Evolutionary conservation across 1,139 yeast genomes (phyloP), one percentile per base, ranked within the genome.

Genomic region (Hyphopichia pseudoburtonii): DNA sequence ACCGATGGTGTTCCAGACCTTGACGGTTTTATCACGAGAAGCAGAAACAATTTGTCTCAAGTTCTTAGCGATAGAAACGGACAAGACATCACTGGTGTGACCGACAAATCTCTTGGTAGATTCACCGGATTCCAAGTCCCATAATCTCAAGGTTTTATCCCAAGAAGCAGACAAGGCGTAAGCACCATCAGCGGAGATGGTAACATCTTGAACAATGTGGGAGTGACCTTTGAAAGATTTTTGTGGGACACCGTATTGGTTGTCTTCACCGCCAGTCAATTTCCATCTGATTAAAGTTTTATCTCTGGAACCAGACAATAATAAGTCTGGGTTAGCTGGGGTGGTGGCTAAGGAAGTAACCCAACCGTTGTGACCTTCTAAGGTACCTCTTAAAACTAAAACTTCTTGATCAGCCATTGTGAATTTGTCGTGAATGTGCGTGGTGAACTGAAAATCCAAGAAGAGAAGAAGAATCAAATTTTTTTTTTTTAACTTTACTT

Each of bases 1-100:
- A 81, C 98, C 99, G 66, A 89, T 80, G 77, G 96, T 88, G 86
- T 94, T 90, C 98, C 98, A 92, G 76, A 92, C 90, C 82, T 88
- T 90, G 76, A 92, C 90, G 73, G 97, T 86, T 82, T 88, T 87
- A 76, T 92, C 98, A 78, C 98, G 90, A 60, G 97, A 90, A 73
- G 96, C 95, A 71, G 98, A 90, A 56, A 90, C 96, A 66, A 92
- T 88, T 78, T 89, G 95, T 80, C 97, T 87, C 75, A 92, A 90
- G 83, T 87, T 88, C 73, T 87, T 82, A 65, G 97, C 86, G 73
- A 92, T 88, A 57, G 97, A 86, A 62, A 92, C 97, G 50, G 97
- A 89, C 76, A 90, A 78, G 56, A 92, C 98, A 71, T 92, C 99
- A 66, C 90, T 87, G 56, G 81, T 82, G 95, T 92, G 99, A 65